These are phyloP conservation scores for Diaporthe batatas DNA, from an alignment of 2,329 filamentous ascomycete species.

Conservation along the genomic window DNA sequence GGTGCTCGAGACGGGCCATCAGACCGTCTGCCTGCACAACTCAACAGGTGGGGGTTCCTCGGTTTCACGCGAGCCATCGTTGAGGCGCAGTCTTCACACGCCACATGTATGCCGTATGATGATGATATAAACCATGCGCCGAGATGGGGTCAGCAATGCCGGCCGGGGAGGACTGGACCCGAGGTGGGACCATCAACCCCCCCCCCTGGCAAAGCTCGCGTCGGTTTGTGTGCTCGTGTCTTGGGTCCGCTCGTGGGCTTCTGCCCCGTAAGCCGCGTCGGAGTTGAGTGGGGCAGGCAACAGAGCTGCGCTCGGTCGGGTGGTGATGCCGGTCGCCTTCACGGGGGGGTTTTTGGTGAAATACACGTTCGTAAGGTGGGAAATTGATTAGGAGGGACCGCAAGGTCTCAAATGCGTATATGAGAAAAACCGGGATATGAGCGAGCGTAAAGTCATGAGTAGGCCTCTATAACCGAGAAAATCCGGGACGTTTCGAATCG, in stretches of 20 bases:
- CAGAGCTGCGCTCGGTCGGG: conserved; percentile 20
- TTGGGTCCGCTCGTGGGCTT: background rate
- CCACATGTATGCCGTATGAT: background rate
- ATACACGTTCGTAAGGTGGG: conserved; percentile 40
- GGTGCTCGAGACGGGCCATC: background rate
- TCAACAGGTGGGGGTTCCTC: background rate
- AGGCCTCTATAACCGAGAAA: conserved; percentile 42
- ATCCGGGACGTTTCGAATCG: conserved; percentile 40
- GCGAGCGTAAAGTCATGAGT: conserved; percentile 44
- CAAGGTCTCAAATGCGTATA: conserved; percentile 43
- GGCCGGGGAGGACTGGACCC: background rate
- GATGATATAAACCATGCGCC: background rate
- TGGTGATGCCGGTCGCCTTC: conserved; percentile 6
- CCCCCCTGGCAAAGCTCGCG: background rate
- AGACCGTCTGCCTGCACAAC: background rate
- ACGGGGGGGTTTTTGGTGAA: conserved; percentile 25
- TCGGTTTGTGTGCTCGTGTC: conserved; percentile 10
- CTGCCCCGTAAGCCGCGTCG: background rate
- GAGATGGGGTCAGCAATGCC: background rate
- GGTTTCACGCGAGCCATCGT: background rate
- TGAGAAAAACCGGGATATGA: conserved; percentile 42
- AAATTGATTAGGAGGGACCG: conserved; percentile 43
- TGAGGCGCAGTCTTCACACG: background rate
- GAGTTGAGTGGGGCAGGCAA: background rate
- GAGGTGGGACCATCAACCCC: background rate